Percentiles rank a stretch among this genome's conserved stretches.
Conservation (phyloP, 2,329 filamentous ascomycete species). For the Xylaria sp. region DNA sequence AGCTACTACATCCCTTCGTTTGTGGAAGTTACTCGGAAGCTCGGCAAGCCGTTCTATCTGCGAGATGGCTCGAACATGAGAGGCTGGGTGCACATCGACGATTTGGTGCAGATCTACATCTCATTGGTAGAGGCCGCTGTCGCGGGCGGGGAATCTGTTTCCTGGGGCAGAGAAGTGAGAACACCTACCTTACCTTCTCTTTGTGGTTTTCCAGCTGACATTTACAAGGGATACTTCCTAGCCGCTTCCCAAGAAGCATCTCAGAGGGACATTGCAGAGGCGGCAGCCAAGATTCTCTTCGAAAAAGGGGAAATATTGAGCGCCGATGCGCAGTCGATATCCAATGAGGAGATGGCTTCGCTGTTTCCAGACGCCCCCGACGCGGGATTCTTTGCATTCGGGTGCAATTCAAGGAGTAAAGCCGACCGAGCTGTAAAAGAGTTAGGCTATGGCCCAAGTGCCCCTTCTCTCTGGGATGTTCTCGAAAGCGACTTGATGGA, state of each 20-base stretch:
- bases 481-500: conserved; percentile 15
- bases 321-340: not conserved
- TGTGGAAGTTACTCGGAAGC: conserved; percentile 3
- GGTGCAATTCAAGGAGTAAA: not conserved
- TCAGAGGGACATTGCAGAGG: conserved; percentile 12
- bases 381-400: not conserved
- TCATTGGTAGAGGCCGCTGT: conserved; percentile 9
- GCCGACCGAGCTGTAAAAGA: conserved; percentile 6
- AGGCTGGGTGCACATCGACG: conserved; percentile 16
- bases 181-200: not conserved
- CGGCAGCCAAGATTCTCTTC: not conserved
- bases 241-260: conserved; percentile 11
- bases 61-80: conserved; percentile 3
- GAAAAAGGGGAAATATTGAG: conserved; percentile 1
- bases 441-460: conserved; percentile 4
- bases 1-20: conserved; percentile 13
- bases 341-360: not conserved
- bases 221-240: conserved; percentile 11
- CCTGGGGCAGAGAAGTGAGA: conserved; percentile 6
- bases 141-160: conserved; percentile 3
- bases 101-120: conserved; percentile 18
- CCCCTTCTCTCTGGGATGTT: conserved; percentile 4
- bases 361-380: conserved; percentile 1
- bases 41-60: not conserved
- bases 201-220: not conserved